Evolutionary conservation across 192 early-diverging fungal genomes (phyloP).

Genomic region (Mortierella antarctica): DNA sequence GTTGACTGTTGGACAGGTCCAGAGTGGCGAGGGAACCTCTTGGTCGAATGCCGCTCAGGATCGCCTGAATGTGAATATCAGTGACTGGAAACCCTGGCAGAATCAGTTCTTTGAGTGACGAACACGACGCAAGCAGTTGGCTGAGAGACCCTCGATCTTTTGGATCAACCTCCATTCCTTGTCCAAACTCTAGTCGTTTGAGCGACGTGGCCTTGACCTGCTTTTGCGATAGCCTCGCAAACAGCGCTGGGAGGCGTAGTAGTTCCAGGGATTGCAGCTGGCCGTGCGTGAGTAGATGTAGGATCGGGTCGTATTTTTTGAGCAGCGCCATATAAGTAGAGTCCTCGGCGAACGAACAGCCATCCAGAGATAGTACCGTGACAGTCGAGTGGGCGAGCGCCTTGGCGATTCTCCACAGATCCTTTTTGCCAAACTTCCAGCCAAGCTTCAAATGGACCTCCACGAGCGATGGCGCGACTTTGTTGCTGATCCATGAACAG

Average conservation of each 20-base stretch:
- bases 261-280: conserved; percentile 37
- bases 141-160: conserved; percentile 17
- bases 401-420: conserved; percentile 35
- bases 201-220: conserved; percentile 20
- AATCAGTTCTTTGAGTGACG: conserved; percentile 27
- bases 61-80: conserved; percentile 28
- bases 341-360: conserved; percentile 16
- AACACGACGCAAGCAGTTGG: conserved; percentile 25
- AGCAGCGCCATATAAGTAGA: conserved; percentile 31
- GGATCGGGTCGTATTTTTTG: conserved; percentile 50
- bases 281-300: conserved; percentile 31
- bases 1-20: conserved; percentile 28
- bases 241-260: conserved; percentile 30
- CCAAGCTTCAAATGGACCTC: conserved; percentile 46
- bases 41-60: conserved; percentile 20
- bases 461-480: conserved; percentile 45
- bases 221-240: conserved; percentile 29
- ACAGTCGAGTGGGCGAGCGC: conserved; percentile 37
- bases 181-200: conserved; percentile 27
- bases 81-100: conserved; percentile 21
- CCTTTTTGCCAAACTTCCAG: conserved; percentile 46
- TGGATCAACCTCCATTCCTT: conserved; percentile 21
- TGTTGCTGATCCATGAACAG: conserved; percentile 49
- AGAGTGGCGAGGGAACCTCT: conserved; percentile 6
- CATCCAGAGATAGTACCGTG: conserved; percentile 42